Conservation (phyloP, 2,329 filamentous ascomycete species). For the Xylaria sp. region DNA sequence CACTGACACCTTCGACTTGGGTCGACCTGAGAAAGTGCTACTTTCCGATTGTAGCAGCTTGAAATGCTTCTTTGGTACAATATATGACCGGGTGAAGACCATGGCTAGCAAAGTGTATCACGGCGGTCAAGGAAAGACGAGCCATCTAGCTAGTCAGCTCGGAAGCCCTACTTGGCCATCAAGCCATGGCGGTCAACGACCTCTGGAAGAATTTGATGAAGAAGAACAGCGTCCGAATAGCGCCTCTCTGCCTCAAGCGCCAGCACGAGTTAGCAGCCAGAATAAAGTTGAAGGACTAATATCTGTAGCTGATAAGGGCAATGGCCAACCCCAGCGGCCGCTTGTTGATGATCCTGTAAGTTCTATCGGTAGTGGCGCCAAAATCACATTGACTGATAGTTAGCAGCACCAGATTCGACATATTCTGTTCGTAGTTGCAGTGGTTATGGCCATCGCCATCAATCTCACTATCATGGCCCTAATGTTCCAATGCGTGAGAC, state of each 20-base stretch:
- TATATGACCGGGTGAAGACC: constrained; percentile 55
- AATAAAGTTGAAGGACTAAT: constrained; percentile 5
- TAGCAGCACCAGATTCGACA: constrained; percentile 23
- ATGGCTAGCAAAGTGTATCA: constrained; percentile 51
- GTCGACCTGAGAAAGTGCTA: constrained; percentile 41
- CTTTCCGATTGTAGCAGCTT: constrained; percentile 55
- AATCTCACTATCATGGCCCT: constrained; percentile 27
- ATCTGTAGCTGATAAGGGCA: constrained; percentile 7
- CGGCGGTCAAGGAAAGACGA: constrained; percentile 11
- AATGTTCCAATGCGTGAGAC: constrained; percentile 31
- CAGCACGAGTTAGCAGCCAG: constrained; percentile 8
- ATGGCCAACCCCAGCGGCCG: constrained; percentile 4
- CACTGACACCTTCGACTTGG: constrained; percentile 51
- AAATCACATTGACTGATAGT: constrained; percentile 19
- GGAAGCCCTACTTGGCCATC: constrained; percentile 42
- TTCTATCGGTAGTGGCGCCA: constrained; percentile 21
- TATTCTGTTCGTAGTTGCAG: constrained; percentile 16
- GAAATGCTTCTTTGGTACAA: constrained; percentile 56
- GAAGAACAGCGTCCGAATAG: not conserved
- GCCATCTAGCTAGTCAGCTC: constrained; percentile 24
- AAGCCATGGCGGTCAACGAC: constrained; percentile 34
- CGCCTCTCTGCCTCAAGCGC: constrained; percentile 9
- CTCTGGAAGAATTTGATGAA: constrained; percentile 38
- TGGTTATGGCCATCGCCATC: constrained; percentile 24
- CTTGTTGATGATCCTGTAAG: constrained; percentile 32